Conservation (phyloP, 371 early-diverging fungal genomes). For the Smittium mucronatum region DNA sequence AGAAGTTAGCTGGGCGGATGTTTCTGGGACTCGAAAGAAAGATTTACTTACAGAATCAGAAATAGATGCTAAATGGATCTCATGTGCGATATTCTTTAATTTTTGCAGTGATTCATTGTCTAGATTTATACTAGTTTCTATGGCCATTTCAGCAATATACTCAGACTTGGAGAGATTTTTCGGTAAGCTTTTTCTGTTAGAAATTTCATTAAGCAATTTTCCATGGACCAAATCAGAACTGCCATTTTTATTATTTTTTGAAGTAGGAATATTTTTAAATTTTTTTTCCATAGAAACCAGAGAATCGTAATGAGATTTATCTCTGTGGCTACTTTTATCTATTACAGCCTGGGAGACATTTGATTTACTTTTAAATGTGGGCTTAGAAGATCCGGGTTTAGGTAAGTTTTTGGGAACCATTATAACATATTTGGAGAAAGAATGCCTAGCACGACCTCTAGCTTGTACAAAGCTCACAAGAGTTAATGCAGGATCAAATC, state of each 20-base stretch:
- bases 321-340: slow-evolving; percentile 14
- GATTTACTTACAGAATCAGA: too few species aligned
- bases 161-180: neutral
- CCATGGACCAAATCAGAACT: neutral
- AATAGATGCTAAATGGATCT: neutral
- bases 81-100: neutral
- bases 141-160: neutral
- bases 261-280: slow-evolving; percentile 17
- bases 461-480: slow-evolving; percentile 78
- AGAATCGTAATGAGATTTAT: slow-evolving; percentile 25
- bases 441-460: slow-evolving; percentile 80
- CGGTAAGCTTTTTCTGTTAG: neutral
- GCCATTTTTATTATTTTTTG: neutral
- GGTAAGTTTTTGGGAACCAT: slow-evolving; percentile 38
- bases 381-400: neutral
- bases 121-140: neutral
- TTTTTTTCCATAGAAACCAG: slow-evolving; percentile 26
- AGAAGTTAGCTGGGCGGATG: slow-evolving; percentile 27
- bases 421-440: slow-evolving; percentile 57
- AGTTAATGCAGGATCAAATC: slow-evolving; percentile 67
- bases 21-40: slow-evolving; percentile 11
- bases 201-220: neutral
- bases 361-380: too few species aligned
- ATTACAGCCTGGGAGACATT: neutral
- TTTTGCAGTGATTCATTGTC: neutral